phyloP scores from a whole-genome alignment of 163 green algal genomes.

The Coccomyxa subellipsoidea region DNA sequence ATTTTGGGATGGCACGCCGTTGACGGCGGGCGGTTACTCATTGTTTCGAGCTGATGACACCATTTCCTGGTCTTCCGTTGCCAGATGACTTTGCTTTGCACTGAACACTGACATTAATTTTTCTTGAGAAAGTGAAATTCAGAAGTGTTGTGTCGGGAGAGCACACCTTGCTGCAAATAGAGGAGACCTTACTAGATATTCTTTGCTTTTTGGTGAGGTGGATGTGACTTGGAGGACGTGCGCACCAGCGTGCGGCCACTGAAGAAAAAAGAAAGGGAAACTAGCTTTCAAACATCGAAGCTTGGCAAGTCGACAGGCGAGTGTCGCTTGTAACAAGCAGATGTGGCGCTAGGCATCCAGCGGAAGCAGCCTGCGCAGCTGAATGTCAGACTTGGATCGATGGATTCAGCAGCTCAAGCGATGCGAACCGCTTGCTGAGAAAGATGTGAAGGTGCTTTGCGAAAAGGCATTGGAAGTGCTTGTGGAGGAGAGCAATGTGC shows the following conservation, averaged over 20 bases:
- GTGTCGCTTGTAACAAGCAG: neutral
- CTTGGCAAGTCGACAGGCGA: neutral
- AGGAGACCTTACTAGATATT: neutral
- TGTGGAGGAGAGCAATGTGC: conserved; percentile 98
- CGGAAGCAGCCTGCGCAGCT: neutral
- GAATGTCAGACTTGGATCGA: conserved; percentile 67
- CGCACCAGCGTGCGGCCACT: neutral
- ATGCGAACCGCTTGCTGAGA: conserved; percentile 89
- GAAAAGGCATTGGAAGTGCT: conserved; percentile 95
- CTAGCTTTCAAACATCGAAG: neutral
- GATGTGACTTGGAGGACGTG: neutral
- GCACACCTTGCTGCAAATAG: neutral
- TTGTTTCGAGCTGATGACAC: neutral
- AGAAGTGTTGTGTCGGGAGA: too few species aligned
- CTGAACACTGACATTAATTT: too few species aligned
- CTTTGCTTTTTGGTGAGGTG: neutral
- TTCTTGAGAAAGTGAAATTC: too few species aligned
- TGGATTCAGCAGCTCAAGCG: conserved; percentile 93
- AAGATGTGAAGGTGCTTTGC: conserved; percentile 86
- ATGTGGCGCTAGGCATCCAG: neutral
- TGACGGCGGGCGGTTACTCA: neutral
- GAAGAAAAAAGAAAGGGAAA: too few species aligned
- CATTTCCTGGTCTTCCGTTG: neutral
- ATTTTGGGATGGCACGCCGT: too few species aligned
- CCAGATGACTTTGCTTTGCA: too few species aligned